Evolutionary conservation across 1,284 basidiomycete species (phyloP), one percentile per base, ranked within the genome.

Genomic region (Austropuccinia psidii): DNA sequence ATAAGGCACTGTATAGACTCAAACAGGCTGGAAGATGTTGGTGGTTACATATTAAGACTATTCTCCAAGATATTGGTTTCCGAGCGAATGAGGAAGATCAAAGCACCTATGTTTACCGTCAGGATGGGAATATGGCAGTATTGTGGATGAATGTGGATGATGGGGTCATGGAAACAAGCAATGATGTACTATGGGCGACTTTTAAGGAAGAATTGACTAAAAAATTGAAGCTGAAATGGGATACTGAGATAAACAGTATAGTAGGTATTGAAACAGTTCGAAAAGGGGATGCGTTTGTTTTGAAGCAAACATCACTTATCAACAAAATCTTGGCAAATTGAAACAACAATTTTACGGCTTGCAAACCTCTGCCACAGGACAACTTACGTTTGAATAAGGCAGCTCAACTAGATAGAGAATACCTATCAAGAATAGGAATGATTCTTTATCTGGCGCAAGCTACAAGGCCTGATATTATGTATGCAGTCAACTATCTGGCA

Each of bases 1-100:
- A 21, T 6, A 68, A 68, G 33, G 66, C 50, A n/a, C 31, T 68
- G 2, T 68, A 68, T 41, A 27, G 66, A 6, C 55, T 52, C 1
- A 68, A 37, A 35, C 55, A 58, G 55, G 55, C 31, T 4, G 55
- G 29, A 7, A 3, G 33, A 5, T 58, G 55, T n/a, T 58, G 55
- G 55, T 58, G 55, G 55, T 5, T 58, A 4, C 24, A 58, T n/a
- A 29, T 58, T 9, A 58, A 58, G 21, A 3, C 11, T 4, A 9
- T 21, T 7, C 55, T 58, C 2, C 11, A 13, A 4, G 7, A 24
- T 2, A 29, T 58, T n/a, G 55, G 55, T 5, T 58, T 58, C 21
- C 2, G 17, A 5, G 17, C 55, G 2, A 58, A 58, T n/a, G 27
- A 13, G 6, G 55, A 58, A n/a, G 47, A 66, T 39, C 45, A 52